Evolutionary conservation across 495 filamentous ascomycete genomes (phyloP).

Genomic region (Aspergillus affinis): DNA sequence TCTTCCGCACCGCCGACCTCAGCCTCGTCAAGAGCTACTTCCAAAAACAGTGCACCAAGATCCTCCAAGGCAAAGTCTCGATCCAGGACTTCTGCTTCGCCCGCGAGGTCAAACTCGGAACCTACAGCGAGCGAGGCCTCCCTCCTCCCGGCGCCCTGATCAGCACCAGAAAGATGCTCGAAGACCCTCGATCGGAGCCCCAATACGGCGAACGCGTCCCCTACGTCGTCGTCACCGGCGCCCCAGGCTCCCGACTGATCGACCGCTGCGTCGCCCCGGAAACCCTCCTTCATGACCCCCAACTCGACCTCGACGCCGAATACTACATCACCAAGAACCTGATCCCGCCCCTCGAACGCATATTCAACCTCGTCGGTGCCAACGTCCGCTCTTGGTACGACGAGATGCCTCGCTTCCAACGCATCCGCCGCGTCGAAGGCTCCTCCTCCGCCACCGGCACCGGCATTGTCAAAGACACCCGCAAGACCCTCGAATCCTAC

Average conservation of each 20-base stretch:
- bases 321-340: constrained; percentile 97
- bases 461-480: constrained; percentile 32
- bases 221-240: constrained; percentile 88
- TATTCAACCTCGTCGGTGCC: constrained; percentile 95
- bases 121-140: constrained; percentile 76
- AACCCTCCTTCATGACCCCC: constrained; percentile 69
- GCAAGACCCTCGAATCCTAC: constrained; percentile 82
- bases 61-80: constrained; percentile 84
- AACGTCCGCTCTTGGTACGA: constrained; percentile 93
- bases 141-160: constrained; percentile 87
- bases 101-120: constrained; percentile 85
- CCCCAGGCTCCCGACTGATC: constrained; percentile 78
- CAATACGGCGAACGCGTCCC: constrained; percentile 95
- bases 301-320: constrained; percentile 86
- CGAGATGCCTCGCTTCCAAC: constrained; percentile 90
- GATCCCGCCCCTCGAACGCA: constrained; percentile 91
- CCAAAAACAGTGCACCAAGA: constrained; percentile 85
- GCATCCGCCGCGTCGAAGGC: constrained; percentile 59
- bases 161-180: constrained; percentile 77
- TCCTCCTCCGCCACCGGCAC: background rate
- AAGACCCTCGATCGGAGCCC: constrained; percentile 82
- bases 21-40: constrained; percentile 91
- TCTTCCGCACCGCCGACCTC: constrained; percentile 88
- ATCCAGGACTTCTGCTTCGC: constrained; percentile 97
- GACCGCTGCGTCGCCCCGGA: constrained; percentile 91